Conservation (phyloP, 2,329 filamentous ascomycete genomes). For the Colletotrichum limetticola region DNA sequence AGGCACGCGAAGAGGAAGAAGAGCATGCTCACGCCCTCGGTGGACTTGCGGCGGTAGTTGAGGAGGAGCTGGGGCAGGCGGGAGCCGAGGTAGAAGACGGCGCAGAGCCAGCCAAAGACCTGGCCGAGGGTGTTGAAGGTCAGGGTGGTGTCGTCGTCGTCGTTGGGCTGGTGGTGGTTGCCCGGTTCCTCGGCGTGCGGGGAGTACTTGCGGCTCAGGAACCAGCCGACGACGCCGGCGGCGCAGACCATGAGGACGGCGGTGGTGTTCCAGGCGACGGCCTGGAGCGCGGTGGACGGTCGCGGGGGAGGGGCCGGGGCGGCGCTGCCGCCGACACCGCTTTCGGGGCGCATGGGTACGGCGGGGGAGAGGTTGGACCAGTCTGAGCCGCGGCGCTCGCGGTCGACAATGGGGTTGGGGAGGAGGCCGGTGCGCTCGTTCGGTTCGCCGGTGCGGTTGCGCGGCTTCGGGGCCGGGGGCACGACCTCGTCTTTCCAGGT, state of each 20-base stretch:
- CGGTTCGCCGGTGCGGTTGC: conserved; percentile 48
- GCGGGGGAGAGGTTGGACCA: conserved; percentile 81
- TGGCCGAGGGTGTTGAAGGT: conserved; percentile 84
- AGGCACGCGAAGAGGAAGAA: conserved; percentile 98
- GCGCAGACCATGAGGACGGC: conserved; percentile 84
- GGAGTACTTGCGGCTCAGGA: conserved; percentile 68
- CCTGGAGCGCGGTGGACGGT: conserved; percentile 64
- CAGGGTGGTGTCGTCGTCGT: conserved; percentile 57
- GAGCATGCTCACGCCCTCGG: conserved; percentile 90
- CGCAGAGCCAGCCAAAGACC: conserved; percentile 93
- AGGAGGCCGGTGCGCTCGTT: conserved; percentile 66
- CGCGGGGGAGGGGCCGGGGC: conserved; percentile 56
- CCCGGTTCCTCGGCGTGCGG: conserved; percentile 46
- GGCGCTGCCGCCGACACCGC: conserved; percentile 19
- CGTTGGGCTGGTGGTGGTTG: conserved; percentile 55
- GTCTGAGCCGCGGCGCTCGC: conserved; percentile 62
- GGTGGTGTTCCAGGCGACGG: conserved; percentile 77
- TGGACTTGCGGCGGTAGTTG: conserved; percentile 92
- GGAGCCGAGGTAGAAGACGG: conserved; percentile 87
- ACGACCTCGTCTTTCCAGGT: conserved; percentile 68
- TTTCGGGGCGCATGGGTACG: conserved; percentile 74
- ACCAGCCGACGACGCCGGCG: conserved; percentile 89
- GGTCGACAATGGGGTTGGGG: conserved; percentile 37
- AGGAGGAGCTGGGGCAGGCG: conserved; percentile 90
- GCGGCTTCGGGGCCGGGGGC: conserved; percentile 52